A percentile compares a stretch with the other conserved stretches of the same genome.
phyloP scores from a whole-genome alignment of 164 flowering plant species.

The Sedum album region DNA sequence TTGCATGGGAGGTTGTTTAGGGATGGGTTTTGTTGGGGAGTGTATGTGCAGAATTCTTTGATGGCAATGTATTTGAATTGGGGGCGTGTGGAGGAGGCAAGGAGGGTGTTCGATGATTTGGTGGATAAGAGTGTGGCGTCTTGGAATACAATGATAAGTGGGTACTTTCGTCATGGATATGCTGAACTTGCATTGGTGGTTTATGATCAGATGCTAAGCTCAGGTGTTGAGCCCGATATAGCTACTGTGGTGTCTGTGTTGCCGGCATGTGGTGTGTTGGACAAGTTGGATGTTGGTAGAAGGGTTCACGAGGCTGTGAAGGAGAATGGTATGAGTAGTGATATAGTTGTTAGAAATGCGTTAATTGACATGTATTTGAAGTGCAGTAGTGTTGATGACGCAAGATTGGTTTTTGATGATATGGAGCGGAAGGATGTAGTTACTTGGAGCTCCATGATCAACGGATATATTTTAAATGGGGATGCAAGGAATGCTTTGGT shows the following conservation, averaged over 20 bases:
- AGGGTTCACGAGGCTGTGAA: conserved; percentile 33
- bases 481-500: conserved; percentile 34
- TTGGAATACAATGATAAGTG: conserved; percentile 73
- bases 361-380: conserved; percentile 68
- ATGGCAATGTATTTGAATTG: conserved; percentile 62
- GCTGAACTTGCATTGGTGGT: conserved; percentile 36
- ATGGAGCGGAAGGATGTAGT: conserved; percentile 55
- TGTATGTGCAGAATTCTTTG: conserved; percentile 45
- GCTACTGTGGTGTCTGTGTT: conserved; percentile 57
- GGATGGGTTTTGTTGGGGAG: conserved; percentile 30
- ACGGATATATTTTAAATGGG: conserved; percentile 40
- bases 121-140: conserved; percentile 32
- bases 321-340: conserved; percentile 25
- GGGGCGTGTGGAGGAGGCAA: conserved; percentile 29
- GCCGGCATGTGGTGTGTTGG: conserved; percentile 52
- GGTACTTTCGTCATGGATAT: conserved; percentile 41
- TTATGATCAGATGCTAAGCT: conserved; percentile 34
- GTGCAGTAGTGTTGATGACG: conserved; percentile 49
- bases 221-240: conserved; percentile 35
- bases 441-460: conserved; percentile 69
- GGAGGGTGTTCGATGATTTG: conserved; percentile 32
- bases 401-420: conserved; percentile 39
- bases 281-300: conserved; percentile 35
- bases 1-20: conserved; percentile 29
- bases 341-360: conserved; percentile 40